Evolutionary conservation across 2,329 filamentous ascomycete genomes (phyloP).

Genomic region (Cadophora luteo-olivacea): DNA sequence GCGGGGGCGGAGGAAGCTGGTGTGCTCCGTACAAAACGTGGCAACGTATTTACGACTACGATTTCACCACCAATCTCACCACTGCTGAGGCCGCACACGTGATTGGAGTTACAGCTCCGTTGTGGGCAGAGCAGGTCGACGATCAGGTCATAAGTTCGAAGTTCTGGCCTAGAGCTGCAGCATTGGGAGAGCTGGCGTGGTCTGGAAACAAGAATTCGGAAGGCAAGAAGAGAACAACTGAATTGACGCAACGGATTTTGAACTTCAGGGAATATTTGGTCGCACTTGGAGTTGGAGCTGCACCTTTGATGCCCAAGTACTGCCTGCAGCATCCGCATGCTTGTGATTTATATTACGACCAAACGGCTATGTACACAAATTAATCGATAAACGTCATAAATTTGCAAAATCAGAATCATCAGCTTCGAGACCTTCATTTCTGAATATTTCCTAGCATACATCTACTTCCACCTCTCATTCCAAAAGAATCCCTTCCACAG

Average conservation of each 20-base stretch:
- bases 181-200: slow-evolving; percentile 80
- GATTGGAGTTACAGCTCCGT: slow-evolving; percentile 79
- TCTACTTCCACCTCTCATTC: too few relatives aligned
- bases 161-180: slow-evolving; percentile 77
- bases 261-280: slow-evolving; percentile 67
- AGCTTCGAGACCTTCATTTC: too few relatives aligned
- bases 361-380: slow-evolving; percentile 45
- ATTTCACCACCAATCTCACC: slow-evolving; percentile 71
- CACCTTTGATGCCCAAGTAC: slow-evolving; percentile 61
- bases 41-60: slow-evolving; percentile 79
- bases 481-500: background rate
- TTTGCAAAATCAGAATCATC: too few relatives aligned
- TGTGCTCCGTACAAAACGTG: slow-evolving; percentile 82
- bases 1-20: slow-evolving; percentile 78
- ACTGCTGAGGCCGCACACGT: slow-evolving; percentile 67
- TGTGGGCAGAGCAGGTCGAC: slow-evolving; percentile 82
- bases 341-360: slow-evolving; percentile 61
- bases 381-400: background rate
- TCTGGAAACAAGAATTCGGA: slow-evolving; percentile 64
- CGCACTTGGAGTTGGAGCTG: slow-evolving; percentile 57
- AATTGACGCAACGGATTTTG: slow-evolving; percentile 60
- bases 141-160: slow-evolving; percentile 73
- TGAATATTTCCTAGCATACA: too few relatives aligned
- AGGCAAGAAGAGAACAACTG: slow-evolving; percentile 69
- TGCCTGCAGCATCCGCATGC: slow-evolving; percentile 63